phyloP scores from a whole-genome alignment of 1,284 basidiomycete species.

The Ustilago curta region DNA sequence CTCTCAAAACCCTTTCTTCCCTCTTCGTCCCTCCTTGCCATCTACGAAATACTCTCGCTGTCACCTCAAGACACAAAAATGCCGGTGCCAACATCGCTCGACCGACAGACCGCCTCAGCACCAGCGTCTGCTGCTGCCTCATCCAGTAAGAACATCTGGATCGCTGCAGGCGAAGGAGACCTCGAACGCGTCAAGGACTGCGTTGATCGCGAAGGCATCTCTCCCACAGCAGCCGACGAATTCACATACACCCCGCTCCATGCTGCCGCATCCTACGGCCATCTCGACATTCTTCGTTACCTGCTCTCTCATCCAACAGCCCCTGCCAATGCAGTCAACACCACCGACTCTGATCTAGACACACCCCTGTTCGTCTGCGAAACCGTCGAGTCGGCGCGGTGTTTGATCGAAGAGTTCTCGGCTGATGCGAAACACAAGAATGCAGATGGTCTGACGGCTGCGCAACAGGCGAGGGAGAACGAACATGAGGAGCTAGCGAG shows the following conservation, averaged over 20 bases:
- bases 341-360: conserved; percentile 62
- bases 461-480: conserved; percentile 59
- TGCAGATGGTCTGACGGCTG: conserved; percentile 57
- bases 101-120: conserved; percentile 1
- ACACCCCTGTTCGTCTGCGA: conserved; percentile 68
- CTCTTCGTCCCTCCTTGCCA: not conserved
- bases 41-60: not conserved
- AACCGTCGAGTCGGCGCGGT: conserved; percentile 48
- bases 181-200: conserved; percentile 58
- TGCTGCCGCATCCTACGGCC: conserved; percentile 66
- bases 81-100: conserved; percentile 43
- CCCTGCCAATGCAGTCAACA: conserved; percentile 48
- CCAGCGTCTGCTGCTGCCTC: conserved; percentile 5
- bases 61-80: conserved; percentile 11
- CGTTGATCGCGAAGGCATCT: conserved; percentile 54
- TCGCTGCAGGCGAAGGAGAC: conserved; percentile 66
- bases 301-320: conserved; percentile 55
- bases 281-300: conserved; percentile 58
- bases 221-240: conserved; percentile 56
- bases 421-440: conserved; percentile 61
- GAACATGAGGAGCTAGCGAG: conserved; percentile 54
- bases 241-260: conserved; percentile 66
- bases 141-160: conserved; percentile 63
- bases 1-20: not conserved
- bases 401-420: conserved; percentile 62